These are phyloP conservation scores for Chaetomium tenue DNA, from an alignment of 495 filamentous ascomycete species.

Conservation along the genomic window DNA sequence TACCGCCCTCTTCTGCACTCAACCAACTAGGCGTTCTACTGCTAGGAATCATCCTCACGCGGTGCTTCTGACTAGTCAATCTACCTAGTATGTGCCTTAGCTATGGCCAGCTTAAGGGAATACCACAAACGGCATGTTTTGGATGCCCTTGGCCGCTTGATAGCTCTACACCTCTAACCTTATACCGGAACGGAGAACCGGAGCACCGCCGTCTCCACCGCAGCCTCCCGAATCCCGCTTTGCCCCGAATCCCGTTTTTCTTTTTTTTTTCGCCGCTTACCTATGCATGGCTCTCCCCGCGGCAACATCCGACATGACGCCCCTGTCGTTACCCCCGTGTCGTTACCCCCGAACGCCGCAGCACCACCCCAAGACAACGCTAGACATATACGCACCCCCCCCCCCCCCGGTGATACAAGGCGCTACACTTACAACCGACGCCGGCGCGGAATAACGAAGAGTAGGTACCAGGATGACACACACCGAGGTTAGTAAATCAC, in stretches of 20 bases:
- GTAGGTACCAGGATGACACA: not conserved
- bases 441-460: constrained; percentile 3
- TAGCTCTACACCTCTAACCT: not conserved
- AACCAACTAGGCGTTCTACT: not conserved
- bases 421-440: constrained; percentile 8
- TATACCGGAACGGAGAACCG: not conserved
- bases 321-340: not conserved
- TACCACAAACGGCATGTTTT: not conserved
- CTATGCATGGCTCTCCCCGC: not conserved
- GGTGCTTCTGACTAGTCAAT: too few relatives aligned
- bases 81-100: too few relatives aligned
- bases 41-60: not conserved
- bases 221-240: not conserved
- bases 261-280: constrained; percentile 1
- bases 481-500: constrained; percentile 77
- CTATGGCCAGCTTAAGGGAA: not conserved
- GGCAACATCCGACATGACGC: not conserved
- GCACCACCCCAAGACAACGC: not conserved
- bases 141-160: not conserved
- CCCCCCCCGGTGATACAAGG: not conserved
- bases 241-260: constrained; percentile 12
- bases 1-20: not conserved
- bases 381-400: not conserved
- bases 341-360: not conserved
- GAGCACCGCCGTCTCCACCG: not conserved